Evolutionary conservation across 192 early-diverging fungal genomes (phyloP).

Genomic region (Backusella tuberculispora): DNA sequence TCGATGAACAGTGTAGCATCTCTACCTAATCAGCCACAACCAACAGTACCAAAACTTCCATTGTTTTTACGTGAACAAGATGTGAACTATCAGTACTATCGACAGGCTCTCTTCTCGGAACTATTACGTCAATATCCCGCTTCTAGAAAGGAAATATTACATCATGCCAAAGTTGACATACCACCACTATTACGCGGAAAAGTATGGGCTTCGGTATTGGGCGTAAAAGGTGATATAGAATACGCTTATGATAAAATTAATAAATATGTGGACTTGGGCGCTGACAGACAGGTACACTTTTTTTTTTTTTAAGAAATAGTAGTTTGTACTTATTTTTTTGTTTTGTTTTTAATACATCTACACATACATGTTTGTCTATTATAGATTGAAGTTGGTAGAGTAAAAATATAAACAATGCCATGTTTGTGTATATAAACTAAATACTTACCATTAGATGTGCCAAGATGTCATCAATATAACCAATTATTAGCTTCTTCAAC

Average conservation of each 20-base stretch:
- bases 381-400: conserved; percentile 39
- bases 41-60: conserved; percentile 43
- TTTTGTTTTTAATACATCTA: neutral
- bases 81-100: conserved; percentile 61
- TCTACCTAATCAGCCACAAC: neutral
- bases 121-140: conserved; percentile 62
- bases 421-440: neutral
- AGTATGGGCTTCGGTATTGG: conserved; percentile 70
- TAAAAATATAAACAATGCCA: neutral
- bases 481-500: conserved; percentile 61
- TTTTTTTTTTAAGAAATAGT: neutral
- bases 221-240: conserved; percentile 58
- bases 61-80: conserved; percentile 60
- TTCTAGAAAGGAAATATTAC: conserved; percentile 55
- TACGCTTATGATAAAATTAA: conserved; percentile 54
- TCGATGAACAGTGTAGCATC: conserved; percentile 21
- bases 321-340: neutral
- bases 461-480: conserved; percentile 72
- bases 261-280: conserved; percentile 54
- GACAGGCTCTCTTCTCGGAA: conserved; percentile 56
- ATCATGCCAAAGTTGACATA: conserved; percentile 65
- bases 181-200: conserved; percentile 63
- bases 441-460: conserved; percentile 50
- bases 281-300: conserved; percentile 59
- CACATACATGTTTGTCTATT: neutral